Percentiles rank a stretch among this genome's conserved stretches.
Conservation (phyloP, 2,329 filamentous ascomycete genomes). For the Calonectria ilicicola region DNA sequence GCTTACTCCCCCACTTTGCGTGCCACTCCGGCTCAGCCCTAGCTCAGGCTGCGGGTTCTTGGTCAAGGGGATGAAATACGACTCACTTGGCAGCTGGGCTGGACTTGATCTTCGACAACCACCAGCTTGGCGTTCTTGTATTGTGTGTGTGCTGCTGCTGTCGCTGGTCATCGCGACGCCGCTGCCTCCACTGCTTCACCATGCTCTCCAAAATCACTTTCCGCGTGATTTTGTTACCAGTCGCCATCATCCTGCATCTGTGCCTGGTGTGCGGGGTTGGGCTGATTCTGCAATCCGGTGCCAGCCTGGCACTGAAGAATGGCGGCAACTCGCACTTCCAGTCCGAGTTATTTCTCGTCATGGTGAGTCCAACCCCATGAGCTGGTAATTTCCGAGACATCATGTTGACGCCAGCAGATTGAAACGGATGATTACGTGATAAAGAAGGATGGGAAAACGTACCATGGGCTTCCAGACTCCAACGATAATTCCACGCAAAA, state of each 20-base stretch:
- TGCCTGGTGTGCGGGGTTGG: not conserved
- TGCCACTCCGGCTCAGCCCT: not conserved
- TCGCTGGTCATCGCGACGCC: not conserved
- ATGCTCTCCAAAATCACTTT: not conserved
- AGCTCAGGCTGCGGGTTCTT: not conserved
- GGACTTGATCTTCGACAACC: not conserved
- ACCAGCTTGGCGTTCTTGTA: not conserved
- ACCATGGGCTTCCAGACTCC: not conserved
- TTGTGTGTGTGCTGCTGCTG: not conserved
- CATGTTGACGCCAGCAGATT: not conserved
- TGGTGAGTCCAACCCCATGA: not conserved
- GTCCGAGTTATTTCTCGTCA: not conserved
- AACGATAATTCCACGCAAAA: not conserved
- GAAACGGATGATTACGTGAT: not conserved
- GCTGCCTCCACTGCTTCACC: no score
- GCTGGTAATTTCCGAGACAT: not conserved
- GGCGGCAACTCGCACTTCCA: not conserved
- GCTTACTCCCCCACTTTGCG: not conserved
- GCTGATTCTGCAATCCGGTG: conserved; percentile 1
- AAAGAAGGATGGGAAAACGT: not conserved
- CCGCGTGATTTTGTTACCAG: not conserved
- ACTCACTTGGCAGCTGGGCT: not conserved
- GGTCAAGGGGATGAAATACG: not conserved
- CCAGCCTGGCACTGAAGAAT: not conserved
- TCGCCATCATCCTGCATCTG: not conserved